Percentiles rank a stretch among this genome's conserved stretches.
Evolutionary conservation across 73 alveolate species (phyloP).

Genomic region (Symbiodinium natans): DNA sequence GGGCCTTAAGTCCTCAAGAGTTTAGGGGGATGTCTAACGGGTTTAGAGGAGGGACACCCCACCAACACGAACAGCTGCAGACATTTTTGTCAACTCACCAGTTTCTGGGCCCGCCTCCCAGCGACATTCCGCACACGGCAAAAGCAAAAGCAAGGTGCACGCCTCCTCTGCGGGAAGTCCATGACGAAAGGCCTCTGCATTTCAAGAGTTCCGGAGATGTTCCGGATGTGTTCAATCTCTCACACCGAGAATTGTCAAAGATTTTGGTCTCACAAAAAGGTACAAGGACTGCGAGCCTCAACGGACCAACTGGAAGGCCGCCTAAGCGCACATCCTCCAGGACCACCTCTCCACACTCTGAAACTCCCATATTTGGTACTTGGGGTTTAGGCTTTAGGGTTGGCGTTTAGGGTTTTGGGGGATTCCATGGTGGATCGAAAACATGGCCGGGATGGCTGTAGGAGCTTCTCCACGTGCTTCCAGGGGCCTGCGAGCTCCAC

Average conservation of each 20-base stretch:
- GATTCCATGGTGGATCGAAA: background rate
- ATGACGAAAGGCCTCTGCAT: slow-evolving; percentile 54
- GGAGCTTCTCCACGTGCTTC: background rate
- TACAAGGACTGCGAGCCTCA: background rate
- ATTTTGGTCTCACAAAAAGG: background rate
- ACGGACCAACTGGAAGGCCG: slow-evolving; percentile 23
- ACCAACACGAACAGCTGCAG: background rate
- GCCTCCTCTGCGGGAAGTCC: slow-evolving; percentile 76
- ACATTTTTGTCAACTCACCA: background rate
- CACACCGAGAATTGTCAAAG: background rate
- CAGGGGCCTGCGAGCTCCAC: background rate
- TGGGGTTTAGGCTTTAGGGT: background rate
- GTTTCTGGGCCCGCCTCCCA: background rate
- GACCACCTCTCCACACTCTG: slow-evolving; percentile 14
- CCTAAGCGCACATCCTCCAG: slow-evolving; percentile 41
- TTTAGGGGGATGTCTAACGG: too few relatives aligned
- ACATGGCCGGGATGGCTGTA: background rate
- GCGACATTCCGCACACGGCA: too few relatives aligned
- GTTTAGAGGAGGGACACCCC: background rate
- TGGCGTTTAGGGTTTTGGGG: background rate
- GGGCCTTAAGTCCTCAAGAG: background rate
- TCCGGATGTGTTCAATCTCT: background rate
- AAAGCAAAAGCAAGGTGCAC: background rate
- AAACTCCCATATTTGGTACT: background rate
- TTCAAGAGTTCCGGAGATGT: background rate